Percentiles rank a stretch among this genome's conserved stretches.
phyloP scores from a whole-genome alignment of 805 yeast genomes.

The Candida qinlingensis region DNA sequence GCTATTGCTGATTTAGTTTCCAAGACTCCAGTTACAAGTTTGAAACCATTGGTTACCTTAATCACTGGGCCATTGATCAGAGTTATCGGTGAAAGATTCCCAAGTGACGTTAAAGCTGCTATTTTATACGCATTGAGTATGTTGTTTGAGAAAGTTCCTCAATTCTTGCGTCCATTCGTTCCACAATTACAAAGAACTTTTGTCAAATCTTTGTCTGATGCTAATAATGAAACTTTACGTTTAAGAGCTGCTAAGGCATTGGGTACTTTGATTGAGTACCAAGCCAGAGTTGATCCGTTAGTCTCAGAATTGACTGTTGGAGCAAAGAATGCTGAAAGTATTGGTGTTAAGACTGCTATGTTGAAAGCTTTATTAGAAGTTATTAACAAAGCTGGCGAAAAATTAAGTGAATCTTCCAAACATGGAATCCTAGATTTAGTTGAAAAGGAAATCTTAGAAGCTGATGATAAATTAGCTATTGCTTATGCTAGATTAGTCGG shows the following conservation, averaged over 20 bases:
- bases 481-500: conserved; percentile 80
- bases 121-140: conserved; percentile 79
- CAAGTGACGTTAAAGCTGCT: conserved; percentile 90
- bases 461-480: conserved; percentile 58
- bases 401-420: conserved; percentile 72
- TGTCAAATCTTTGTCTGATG: conserved; percentile 83
- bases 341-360: conserved; percentile 80
- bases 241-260: conserved; percentile 84
- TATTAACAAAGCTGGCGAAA: conserved; percentile 69
- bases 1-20: conserved; percentile 85
- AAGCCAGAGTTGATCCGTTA: conserved; percentile 91
- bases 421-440: conserved; percentile 62
- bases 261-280: conserved; percentile 82
- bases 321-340: conserved; percentile 57
- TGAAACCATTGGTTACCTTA: conserved; percentile 84
- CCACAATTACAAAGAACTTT: conserved; percentile 98
- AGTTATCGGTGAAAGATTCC: conserved; percentile 93
- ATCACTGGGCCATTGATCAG: conserved; percentile 97
- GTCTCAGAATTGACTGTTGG: conserved; percentile 79
- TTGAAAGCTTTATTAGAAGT: conserved; percentile 80
- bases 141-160: conserved; percentile 78
- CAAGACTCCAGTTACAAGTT: conserved; percentile 74
- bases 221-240: conserved; percentile 65
- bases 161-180: conserved; percentile 86
- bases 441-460: conserved; percentile 57